Evolutionary conservation across 345 rosid species (phyloP).

Genomic region (Zanthoxylum bungeanum): DNA sequence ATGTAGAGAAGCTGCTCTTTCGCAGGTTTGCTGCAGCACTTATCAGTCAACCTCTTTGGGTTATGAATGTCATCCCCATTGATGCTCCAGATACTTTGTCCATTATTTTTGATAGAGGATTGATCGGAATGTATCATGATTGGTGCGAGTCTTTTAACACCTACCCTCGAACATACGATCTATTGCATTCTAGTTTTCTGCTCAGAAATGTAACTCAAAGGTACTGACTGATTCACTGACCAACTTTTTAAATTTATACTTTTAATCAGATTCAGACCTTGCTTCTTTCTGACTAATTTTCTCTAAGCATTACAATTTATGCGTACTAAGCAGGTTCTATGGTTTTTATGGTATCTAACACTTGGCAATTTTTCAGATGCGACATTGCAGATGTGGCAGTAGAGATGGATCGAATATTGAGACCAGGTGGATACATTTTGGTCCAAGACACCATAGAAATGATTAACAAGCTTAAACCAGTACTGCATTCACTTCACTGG

Average conservation of each 20-base stretch:
- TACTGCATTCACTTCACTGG: slow-evolving; percentile 70
- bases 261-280: neutral
- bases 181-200: slow-evolving; percentile 74
- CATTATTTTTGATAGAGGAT: slow-evolving; percentile 65
- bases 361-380: slow-evolving; percentile 45
- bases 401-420: slow-evolving; percentile 78
- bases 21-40: slow-evolving; percentile 84
- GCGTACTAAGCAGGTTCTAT: neutral
- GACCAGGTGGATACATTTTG: slow-evolving; percentile 78
- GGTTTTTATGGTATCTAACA: neutral
- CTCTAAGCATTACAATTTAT: neutral
- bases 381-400: slow-evolving; percentile 46
- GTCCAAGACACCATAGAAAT: slow-evolving; percentile 66
- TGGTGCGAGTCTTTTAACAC: slow-evolving; percentile 91
- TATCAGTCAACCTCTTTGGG: slow-evolving; percentile 68
- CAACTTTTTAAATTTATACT: neutral
- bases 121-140: slow-evolving; percentile 83
- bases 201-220: slow-evolving; percentile 46
- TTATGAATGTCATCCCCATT: slow-evolving; percentile 85
- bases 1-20: neutral
- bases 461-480: slow-evolving; percentile 46
- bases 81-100: slow-evolving; percentile 61
- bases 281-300: neutral
- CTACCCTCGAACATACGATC: slow-evolving; percentile 88
- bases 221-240: slow-evolving; percentile 22